These are phyloP conservation scores for Schwanniomyces vanrijiae DNA, from an alignment of 805 yeast genomes.

Conservation along the genomic window DNA sequence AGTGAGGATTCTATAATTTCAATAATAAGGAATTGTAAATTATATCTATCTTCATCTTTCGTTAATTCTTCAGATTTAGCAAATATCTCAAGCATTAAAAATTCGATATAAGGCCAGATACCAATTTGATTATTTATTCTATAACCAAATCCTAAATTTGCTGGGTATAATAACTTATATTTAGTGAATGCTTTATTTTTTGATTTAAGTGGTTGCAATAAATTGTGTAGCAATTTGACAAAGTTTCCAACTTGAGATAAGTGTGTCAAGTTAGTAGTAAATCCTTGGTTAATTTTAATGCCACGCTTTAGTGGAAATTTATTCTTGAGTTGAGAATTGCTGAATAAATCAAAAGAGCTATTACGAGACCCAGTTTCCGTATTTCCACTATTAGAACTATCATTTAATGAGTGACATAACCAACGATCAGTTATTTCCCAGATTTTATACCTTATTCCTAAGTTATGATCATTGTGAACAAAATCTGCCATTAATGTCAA, in stretches of 20 bases:
- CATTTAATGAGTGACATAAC: constrained; percentile 46
- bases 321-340: constrained; percentile 11
- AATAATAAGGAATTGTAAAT: constrained; percentile 56
- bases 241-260: constrained; percentile 60
- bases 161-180: constrained; percentile 56
- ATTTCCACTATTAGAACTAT: background rate
- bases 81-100: constrained; percentile 64
- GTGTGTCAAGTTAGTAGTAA: constrained; percentile 45
- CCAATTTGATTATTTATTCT: constrained; percentile 54
- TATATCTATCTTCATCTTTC: constrained; percentile 29
- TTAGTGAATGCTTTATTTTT: constrained; percentile 25
- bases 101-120: constrained; percentile 78
- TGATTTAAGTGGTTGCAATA: constrained; percentile 28
- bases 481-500: constrained; percentile 55
- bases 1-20: constrained; percentile 45
- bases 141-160: constrained; percentile 57
- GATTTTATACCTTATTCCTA: constrained; percentile 42
- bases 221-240: constrained; percentile 47
- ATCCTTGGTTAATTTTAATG: constrained; percentile 24
- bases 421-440: constrained; percentile 76
- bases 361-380: background rate
- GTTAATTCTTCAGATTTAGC: constrained; percentile 46
- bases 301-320: constrained; percentile 18
- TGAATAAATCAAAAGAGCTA: background rate
- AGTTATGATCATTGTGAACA: constrained; percentile 40